Conservation (phyloP, 345 rosid genomes). For the Pistacia vera region DNA sequence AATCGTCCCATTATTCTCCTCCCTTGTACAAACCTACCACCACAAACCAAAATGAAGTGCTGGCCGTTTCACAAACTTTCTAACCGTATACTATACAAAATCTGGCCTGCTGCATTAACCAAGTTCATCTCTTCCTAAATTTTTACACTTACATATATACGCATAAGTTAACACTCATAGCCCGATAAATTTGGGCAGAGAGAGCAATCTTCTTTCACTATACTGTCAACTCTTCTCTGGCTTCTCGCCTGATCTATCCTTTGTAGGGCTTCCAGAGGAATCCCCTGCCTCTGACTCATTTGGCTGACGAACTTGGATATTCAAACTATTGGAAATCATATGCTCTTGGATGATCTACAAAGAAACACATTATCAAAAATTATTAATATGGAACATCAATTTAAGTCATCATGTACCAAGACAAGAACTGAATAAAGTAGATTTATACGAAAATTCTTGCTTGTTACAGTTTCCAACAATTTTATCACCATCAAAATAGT, state of each 20-base stretch:
- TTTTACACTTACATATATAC: slow-evolving; percentile 42
- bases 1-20: slow-evolving; percentile 18
- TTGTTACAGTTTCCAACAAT: neutral
- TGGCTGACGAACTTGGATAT: slow-evolving; percentile 44
- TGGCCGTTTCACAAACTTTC: slow-evolving; percentile 13
- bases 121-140: slow-evolving; percentile 37
- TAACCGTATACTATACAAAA: slow-evolving; percentile 38
- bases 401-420: neutral
- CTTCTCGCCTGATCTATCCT: slow-evolving; percentile 26
- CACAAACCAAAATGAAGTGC: slow-evolving; percentile 23
- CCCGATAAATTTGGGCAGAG: slow-evolving; percentile 17
- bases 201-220: slow-evolving; percentile 18
- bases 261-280: slow-evolving; percentile 29
- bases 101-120: slow-evolving; percentile 29
- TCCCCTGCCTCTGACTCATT: slow-evolving; percentile 32
- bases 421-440: neutral
- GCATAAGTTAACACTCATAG: slow-evolving; percentile 32
- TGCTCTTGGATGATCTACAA: slow-evolving; percentile 41
- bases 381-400: neutral
- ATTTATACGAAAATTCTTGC: neutral
- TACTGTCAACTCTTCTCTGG: slow-evolving; percentile 24
- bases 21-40: slow-evolving; percentile 6
- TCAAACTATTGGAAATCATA: slow-evolving; percentile 37
- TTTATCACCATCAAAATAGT: neutral
- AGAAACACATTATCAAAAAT: neutral